Percentiles rank a stretch among this genome's conserved stretches.
Evolutionary conservation across 352 stramenopile species (phyloP).

Genomic region (Globisporangium paddicum): DNA sequence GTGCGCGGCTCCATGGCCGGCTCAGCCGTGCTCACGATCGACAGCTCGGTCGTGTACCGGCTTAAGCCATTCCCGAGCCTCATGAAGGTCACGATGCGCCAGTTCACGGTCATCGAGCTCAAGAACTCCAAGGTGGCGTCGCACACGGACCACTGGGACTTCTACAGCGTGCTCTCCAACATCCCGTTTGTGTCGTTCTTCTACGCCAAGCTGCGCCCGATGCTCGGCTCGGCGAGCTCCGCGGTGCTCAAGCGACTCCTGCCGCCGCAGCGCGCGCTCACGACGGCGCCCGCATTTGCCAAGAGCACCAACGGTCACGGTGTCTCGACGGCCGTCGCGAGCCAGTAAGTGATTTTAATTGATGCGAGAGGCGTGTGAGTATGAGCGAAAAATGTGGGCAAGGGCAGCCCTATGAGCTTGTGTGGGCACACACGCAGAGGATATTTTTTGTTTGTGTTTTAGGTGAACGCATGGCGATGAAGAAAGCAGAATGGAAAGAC

Average conservation of each 20-base stretch:
- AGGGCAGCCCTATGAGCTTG: slow-evolving; percentile 6
- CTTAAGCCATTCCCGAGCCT: slow-evolving; percentile 72
- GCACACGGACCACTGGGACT: slow-evolving; percentile 84
- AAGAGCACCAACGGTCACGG: slow-evolving; percentile 13
- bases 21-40: slow-evolving; percentile 71
- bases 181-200: slow-evolving; percentile 75
- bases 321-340: slow-evolving; percentile 17
- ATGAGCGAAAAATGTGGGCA: slow-evolving; percentile 1
- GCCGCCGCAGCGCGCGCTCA: slow-evolving; percentile 17
- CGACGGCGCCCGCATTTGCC: slow-evolving; percentile 12
- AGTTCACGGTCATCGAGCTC: slow-evolving; percentile 83
- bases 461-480: slow-evolving; percentile 7
- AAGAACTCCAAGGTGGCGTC: slow-evolving; percentile 72
- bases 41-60: slow-evolving; percentile 71
- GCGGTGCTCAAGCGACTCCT: slow-evolving; percentile 69
- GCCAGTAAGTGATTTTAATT: slow-evolving; percentile 15
- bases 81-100: slow-evolving; percentile 65
- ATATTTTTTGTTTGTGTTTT: slow-evolving; percentile 5
- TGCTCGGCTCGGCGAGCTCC: slow-evolving; percentile 64
- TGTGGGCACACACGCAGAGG: neutral
- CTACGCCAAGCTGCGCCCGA: slow-evolving; percentile 72
- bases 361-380: neutral
- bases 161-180: slow-evolving; percentile 78
- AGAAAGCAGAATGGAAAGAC: slow-evolving; percentile 11
- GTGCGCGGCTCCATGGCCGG: slow-evolving; percentile 82